Evolutionary conservation across 108 stramenopile genomes (phyloP).

Genomic region (Epithemia pelagica): DNA sequence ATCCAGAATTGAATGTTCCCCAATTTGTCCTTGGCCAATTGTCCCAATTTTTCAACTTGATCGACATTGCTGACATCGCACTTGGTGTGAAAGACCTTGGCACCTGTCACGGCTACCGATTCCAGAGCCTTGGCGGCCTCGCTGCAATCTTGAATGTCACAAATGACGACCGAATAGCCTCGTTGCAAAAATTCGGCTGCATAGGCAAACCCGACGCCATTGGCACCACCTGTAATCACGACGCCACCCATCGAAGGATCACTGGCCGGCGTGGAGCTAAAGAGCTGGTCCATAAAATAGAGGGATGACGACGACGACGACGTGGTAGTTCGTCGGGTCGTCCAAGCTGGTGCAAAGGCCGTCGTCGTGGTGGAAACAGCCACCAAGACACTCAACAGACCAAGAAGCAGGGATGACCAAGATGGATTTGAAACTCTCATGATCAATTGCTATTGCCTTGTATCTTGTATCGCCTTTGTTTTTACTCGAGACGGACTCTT

Average conservation of each 20-base stretch:
- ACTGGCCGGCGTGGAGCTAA: too few relatives aligned
- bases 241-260: background rate
- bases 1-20: slow-evolving; percentile 87
- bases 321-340: too few relatives aligned
- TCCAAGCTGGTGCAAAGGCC: too few relatives aligned
- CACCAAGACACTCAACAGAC: too few relatives aligned
- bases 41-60: slow-evolving; percentile 54
- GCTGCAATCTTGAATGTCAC: slow-evolving; percentile 76
- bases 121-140: slow-evolving; percentile 65
- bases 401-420: too few relatives aligned
- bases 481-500: too few relatives aligned
- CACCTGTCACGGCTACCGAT: slow-evolving; percentile 57
- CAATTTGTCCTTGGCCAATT: slow-evolving; percentile 72
- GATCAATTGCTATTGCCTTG: too few relatives aligned
- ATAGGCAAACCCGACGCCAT: slow-evolving; percentile 88
- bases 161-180: slow-evolving; percentile 84
- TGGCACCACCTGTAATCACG: slow-evolving; percentile 44
- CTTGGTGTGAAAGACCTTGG: slow-evolving; percentile 66
- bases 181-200: slow-evolving; percentile 89
- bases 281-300: too few relatives aligned
- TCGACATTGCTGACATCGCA: slow-evolving; percentile 77
- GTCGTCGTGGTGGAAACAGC: too few relatives aligned
- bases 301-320: too few relatives aligned
- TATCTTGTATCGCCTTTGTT: too few relatives aligned
- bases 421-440: too few relatives aligned